Conservation (phyloP, 305 asterid species). For the Rubia occidens region DNA sequence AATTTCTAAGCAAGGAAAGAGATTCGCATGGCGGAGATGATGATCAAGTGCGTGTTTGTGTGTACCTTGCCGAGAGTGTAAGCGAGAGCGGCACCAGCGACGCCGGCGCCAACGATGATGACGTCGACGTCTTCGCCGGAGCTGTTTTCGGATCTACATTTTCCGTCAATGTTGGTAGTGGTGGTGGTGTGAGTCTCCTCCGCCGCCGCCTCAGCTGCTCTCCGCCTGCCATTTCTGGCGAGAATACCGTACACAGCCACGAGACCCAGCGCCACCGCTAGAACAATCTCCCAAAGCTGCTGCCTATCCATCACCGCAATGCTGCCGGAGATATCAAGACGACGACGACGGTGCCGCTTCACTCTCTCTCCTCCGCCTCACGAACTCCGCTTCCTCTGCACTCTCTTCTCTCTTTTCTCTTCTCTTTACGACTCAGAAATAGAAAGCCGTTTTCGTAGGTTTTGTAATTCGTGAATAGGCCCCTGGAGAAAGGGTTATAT, state of each 20-base stretch:
- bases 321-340: slow-evolving; percentile 16
- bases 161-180: slow-evolving; percentile 37
- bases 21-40: background rate
- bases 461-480: background rate
- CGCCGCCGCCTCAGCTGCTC: slow-evolving; percentile 3
- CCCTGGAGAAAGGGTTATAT: background rate
- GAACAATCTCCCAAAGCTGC: slow-evolving; percentile 15
- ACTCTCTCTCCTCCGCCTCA: background rate
- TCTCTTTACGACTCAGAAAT: background rate
- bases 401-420: background rate
- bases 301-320: slow-evolving; percentile 23
- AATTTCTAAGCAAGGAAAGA: background rate
- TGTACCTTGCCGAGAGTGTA: slow-evolving; percentile 81
- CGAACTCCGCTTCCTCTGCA: background rate
- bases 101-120: slow-evolving; percentile 80
- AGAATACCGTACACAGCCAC: slow-evolving; percentile 17
- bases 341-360: slow-evolving; percentile 2
- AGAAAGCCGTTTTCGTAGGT: background rate
- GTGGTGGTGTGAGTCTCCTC: slow-evolving; percentile 16
- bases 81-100: slow-evolving; percentile 94
- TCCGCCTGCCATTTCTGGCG: slow-evolving; percentile 16
- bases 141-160: slow-evolving; percentile 36
- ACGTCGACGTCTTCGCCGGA: slow-evolving; percentile 31
- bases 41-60: background rate
- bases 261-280: slow-evolving; percentile 23